phyloP scores from a whole-genome alignment of 305 asterid species.

The Fraxinus platypoda region DNA sequence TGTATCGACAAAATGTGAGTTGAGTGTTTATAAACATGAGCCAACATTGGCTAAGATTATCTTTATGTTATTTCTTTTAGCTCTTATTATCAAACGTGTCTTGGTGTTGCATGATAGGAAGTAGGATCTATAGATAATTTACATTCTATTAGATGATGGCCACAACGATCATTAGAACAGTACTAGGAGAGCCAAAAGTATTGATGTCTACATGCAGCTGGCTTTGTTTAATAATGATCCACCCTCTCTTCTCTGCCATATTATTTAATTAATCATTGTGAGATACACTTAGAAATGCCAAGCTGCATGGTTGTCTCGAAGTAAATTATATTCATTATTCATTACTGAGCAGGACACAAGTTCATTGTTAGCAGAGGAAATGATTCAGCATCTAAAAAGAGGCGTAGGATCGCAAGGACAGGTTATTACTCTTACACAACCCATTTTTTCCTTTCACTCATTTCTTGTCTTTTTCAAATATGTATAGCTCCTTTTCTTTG shows the following conservation, averaged over 20 bases:
- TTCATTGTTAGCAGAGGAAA: conserved; percentile 68
- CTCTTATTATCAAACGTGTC: not conserved
- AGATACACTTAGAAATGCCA: conserved; percentile 1
- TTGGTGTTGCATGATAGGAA: not conserved
- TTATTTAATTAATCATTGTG: conserved; percentile 20
- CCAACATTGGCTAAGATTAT: not conserved
- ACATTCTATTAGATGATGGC: conserved; percentile 7
- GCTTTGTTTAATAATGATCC: conserved; percentile 6
- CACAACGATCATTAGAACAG: not conserved
- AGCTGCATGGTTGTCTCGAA: not conserved
- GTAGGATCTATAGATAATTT: not conserved
- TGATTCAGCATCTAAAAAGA: conserved; percentile 69
- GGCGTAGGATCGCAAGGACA: conserved; percentile 86
- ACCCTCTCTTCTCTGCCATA: conserved; percentile 12
- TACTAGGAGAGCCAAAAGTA: conserved; percentile 3
- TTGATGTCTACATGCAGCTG: conserved; percentile 1
- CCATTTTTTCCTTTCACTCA: not conserved
- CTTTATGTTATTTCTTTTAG: not conserved
- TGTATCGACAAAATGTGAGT: not conserved
- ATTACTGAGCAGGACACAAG: conserved; percentile 59
- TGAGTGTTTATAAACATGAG: not conserved
- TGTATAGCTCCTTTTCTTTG: conserved; percentile 8
- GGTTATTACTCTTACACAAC: conserved; percentile 43
- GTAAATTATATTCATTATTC: conserved; percentile 10
- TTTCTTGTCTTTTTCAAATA: conserved; percentile 21